These are phyloP conservation scores for Globisporangium iwayamae DNA, from an alignment of 352 stramenopile genomes.

Conservation along the genomic window DNA sequence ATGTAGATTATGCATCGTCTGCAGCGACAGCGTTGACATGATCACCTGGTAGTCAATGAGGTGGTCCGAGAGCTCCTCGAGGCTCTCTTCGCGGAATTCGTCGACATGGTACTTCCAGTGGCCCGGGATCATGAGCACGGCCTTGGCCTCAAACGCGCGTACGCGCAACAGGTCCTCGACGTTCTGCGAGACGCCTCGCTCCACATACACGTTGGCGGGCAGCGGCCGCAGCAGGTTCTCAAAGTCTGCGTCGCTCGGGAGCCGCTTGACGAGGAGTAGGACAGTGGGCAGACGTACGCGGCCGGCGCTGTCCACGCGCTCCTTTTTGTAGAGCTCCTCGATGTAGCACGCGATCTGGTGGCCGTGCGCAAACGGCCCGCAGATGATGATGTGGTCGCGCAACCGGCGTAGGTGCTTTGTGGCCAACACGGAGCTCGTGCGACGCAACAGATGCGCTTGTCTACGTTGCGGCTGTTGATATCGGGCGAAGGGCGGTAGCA, in stretches of 20 bases:
- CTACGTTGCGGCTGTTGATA: not conserved
- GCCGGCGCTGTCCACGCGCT: constrained; percentile 10
- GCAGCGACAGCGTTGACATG: constrained; percentile 54
- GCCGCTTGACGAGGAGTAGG: constrained; percentile 38
- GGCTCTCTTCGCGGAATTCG: constrained; percentile 29
- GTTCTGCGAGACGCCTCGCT: constrained; percentile 41
- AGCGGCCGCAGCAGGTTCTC: constrained; percentile 24
- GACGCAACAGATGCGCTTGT: constrained; percentile 6
- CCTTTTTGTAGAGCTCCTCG: constrained; percentile 34
- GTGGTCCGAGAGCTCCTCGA: constrained; percentile 35
- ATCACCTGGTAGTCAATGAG: constrained; percentile 66
- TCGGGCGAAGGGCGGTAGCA: constrained; percentile 11
- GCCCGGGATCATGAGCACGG: constrained; percentile 48
- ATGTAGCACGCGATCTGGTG: constrained; percentile 41
- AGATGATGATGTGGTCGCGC: constrained; percentile 42
- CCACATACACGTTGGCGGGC: constrained; percentile 40
- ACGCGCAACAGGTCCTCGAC: constrained; percentile 54
- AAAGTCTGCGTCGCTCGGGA: constrained; percentile 30
- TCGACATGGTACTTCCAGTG: constrained; percentile 45
- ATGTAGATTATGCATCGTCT: constrained; percentile 35
- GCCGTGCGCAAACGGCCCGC: constrained; percentile 33
- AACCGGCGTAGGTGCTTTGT: constrained; percentile 18
- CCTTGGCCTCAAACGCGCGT: constrained; percentile 31
- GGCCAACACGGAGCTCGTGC: constrained; percentile 20
- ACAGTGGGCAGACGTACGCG: constrained; percentile 17